A percentile compares a stretch with the other conserved stretches of the same genome.
Conservation (phyloP, 2,329 filamentous ascomycete species). For the Colletotrichum costaricense region DNA sequence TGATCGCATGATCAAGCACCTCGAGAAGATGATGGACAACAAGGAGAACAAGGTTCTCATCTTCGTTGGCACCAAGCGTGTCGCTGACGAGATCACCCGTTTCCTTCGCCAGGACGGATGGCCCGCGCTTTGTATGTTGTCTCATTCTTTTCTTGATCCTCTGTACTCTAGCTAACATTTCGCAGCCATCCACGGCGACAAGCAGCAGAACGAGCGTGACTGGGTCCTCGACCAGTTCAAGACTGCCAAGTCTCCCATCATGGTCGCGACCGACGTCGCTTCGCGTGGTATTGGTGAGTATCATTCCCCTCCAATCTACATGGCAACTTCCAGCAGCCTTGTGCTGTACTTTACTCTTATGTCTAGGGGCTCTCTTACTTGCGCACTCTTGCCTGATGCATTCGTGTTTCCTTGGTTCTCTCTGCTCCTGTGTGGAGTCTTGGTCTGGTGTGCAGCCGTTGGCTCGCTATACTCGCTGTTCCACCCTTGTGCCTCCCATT, state of each 20-base stretch:
- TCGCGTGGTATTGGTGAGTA: constrained; percentile 99
- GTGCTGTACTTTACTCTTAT: constrained; percentile 90
- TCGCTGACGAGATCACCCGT: constrained; percentile 96
- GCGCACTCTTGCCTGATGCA: constrained; percentile 93
- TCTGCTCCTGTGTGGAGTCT: constrained; percentile 78
- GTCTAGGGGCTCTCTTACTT: constrained; percentile 88
- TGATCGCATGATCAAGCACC: constrained; percentile 95
- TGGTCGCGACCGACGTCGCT: constrained; percentile 99
- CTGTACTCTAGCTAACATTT: constrained; percentile 47
- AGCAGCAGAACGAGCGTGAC: constrained; percentile 99
- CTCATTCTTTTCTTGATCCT: constrained; percentile 4
- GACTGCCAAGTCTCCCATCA: constrained; percentile 98
- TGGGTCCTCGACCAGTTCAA: constrained; percentile 99
- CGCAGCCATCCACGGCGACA: constrained; percentile 95
- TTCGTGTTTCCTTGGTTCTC: constrained; percentile 86
- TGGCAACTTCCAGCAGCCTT: constrained; percentile 69
- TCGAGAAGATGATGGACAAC: constrained; percentile 98
- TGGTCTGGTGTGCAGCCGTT: constrained; percentile 80
- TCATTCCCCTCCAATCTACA: constrained; percentile 57
- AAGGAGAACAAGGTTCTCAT: constrained; percentile 95
- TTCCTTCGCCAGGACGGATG: constrained; percentile 98
- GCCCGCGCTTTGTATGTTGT: constrained; percentile 86
- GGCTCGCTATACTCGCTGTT: constrained; percentile 78
- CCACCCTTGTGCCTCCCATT: constrained; percentile 76
- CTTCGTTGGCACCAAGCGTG: constrained; percentile 93